Percentiles rank a stretch among this genome's conserved stretches.
phyloP scores from a whole-genome alignment of 108 stramenopile species.

The Epithemia pelagica region DNA sequence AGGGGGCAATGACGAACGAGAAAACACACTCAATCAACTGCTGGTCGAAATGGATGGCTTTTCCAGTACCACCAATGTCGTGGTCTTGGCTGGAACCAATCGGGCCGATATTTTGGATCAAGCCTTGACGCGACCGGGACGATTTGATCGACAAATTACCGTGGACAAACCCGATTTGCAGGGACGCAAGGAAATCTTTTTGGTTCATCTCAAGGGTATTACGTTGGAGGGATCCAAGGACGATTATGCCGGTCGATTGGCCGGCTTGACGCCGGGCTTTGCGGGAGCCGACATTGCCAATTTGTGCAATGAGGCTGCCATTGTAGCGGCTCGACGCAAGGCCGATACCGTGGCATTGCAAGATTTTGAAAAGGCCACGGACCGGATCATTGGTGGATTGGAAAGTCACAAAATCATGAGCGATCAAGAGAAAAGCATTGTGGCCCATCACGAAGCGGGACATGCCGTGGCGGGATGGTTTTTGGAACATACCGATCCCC shows the following conservation, averaged over 20 bases:
- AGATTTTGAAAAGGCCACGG: conserved; percentile 92
- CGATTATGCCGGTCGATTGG: conserved; percentile 76
- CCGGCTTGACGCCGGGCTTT: conserved; percentile 91
- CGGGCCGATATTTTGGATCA: conserved; percentile 88
- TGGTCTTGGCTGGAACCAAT: conserved; percentile 93
- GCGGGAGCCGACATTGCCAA: conserved; percentile 97
- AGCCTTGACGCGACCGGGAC: conserved; percentile 86
- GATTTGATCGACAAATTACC: conserved; percentile 92
- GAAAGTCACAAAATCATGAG: conserved; percentile 92
- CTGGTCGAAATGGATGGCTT: conserved; percentile 99
- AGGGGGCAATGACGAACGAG: conserved; percentile 95
- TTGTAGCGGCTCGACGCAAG: conserved; percentile 88
- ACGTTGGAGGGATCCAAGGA: conserved; percentile 62
- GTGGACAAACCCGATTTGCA: conserved; percentile 91
- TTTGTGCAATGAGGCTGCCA: conserved; percentile 98
- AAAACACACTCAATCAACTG: conserved; percentile 98
- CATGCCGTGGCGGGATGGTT: conserved; percentile 94
- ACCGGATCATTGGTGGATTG: conserved; percentile 95
- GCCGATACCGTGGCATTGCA: conserved; percentile 74
- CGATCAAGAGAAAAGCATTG: conserved; percentile 78
- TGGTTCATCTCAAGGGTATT: conserved; percentile 83
- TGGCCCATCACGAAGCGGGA: conserved; percentile 98
- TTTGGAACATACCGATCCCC: conserved; percentile 93
- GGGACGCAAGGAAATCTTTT: conserved; percentile 90
- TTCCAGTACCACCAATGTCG: conserved; percentile 74